Evolutionary conservation across 2,329 filamentous ascomycete genomes (phyloP).

Genomic region (Clonostachys solani): DNA sequence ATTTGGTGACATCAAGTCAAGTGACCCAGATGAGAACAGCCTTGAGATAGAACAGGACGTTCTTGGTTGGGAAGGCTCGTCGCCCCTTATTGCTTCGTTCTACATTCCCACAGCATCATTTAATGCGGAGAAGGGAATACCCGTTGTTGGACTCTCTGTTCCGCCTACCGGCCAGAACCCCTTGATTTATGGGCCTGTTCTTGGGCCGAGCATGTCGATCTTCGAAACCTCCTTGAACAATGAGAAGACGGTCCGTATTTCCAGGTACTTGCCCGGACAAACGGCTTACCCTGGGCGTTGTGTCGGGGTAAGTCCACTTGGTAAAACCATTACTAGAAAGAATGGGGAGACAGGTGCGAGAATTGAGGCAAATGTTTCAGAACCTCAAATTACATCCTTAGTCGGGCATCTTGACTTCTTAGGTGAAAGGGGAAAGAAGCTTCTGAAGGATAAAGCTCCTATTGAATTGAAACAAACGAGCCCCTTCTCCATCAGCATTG

Average conservation of each 20-base stretch:
- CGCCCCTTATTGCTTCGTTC: slow-evolving; percentile 34
- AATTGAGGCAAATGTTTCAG: slow-evolving; percentile 22
- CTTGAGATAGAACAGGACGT: slow-evolving; percentile 25
- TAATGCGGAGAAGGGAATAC: slow-evolving; percentile 21
- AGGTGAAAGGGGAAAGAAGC: slow-evolving; percentile 21
- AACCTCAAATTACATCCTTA: slow-evolving; percentile 23
- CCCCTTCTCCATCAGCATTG: slow-evolving; percentile 34
- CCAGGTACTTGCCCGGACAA: slow-evolving; percentile 28
- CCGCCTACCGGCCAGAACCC: slow-evolving; percentile 14
- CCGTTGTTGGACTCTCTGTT: slow-evolving; percentile 23
- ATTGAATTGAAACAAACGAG: slow-evolving; percentile 29
- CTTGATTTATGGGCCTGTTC: slow-evolving; percentile 11
- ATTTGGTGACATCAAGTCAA: slow-evolving; percentile 30
- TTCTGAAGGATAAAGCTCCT: slow-evolving; percentile 29
- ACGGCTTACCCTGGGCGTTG: slow-evolving; percentile 15
- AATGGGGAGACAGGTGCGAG: slow-evolving; percentile 11
- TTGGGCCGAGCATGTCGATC: slow-evolving; percentile 19
- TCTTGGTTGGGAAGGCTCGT: slow-evolving; percentile 26
- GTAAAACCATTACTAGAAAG: slow-evolving; percentile 7
- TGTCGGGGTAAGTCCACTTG: slow-evolving; percentile 11
- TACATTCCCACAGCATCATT: slow-evolving; percentile 28
- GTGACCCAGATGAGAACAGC: slow-evolving; percentile 18
- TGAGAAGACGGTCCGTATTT: slow-evolving; percentile 23
- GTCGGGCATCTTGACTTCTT: slow-evolving; percentile 32
- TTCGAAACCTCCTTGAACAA: slow-evolving; percentile 23